Percentiles rank a stretch among this genome's conserved stretches.
phyloP scores from a whole-genome alignment of 225 moss, liverwort and hornwort genomes.

The Pseudoscleropodium purum region DNA sequence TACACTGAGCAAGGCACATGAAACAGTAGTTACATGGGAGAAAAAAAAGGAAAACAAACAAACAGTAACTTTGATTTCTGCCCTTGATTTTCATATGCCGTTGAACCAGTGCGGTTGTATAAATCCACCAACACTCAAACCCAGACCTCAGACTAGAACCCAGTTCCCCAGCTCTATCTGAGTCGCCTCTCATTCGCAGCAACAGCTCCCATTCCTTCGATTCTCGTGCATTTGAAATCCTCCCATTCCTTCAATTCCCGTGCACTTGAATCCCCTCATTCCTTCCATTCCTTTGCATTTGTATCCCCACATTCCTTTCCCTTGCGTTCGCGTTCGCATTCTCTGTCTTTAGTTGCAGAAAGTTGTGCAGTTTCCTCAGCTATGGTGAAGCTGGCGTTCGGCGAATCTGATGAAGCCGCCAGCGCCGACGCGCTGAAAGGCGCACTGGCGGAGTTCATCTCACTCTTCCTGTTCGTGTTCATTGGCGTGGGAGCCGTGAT shows the following conservation, averaged over 20 bases:
- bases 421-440: slow-evolving; percentile 64
- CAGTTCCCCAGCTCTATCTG: not conserved
- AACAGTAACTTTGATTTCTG: not conserved
- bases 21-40: not conserved
- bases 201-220: not conserved
- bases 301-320: not conserved
- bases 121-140: not conserved
- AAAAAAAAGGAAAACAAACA: not conserved
- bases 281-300: not conserved
- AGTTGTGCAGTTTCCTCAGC: not conserved
- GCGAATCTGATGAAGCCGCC: slow-evolving; percentile 34
- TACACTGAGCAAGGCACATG: not conserved
- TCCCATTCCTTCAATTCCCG: not conserved
- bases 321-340: not conserved
- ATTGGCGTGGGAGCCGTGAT: slow-evolving; percentile 67
- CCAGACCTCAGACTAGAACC: not conserved
- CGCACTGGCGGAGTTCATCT: slow-evolving; percentile 73
- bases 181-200: not conserved
- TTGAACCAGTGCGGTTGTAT: not conserved
- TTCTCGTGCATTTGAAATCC: not conserved
- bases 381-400: slow-evolving; percentile 46
- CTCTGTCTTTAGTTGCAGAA: not conserved
- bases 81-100: not conserved
- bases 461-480: slow-evolving; percentile 78
- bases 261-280: not conserved